Evolutionary conservation across 352 stramenopile species (phyloP).

Genomic region (Phytophthora vignae): DNA sequence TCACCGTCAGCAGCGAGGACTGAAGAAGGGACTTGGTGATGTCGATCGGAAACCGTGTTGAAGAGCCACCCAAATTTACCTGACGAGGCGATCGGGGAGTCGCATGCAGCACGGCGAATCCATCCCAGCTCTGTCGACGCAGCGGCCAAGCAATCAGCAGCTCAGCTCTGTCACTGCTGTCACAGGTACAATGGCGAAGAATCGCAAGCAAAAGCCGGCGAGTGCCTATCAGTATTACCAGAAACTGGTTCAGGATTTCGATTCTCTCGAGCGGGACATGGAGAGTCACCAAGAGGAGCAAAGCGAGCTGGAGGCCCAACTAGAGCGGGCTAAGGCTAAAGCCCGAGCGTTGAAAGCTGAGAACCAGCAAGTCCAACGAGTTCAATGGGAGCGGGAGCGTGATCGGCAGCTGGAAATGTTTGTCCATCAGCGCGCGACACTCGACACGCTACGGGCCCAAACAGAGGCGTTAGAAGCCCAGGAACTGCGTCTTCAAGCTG

Average conservation of each 20-base stretch:
- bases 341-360: slow-evolving; percentile 16
- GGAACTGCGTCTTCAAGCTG: slow-evolving; percentile 52
- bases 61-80: slow-evolving; percentile 28
- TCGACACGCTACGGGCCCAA: slow-evolving; percentile 34
- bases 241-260: slow-evolving; percentile 59
- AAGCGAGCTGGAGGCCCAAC: slow-evolving; percentile 35
- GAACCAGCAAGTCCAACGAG: slow-evolving; percentile 27
- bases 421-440: slow-evolving; percentile 26
- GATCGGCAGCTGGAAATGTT: slow-evolving; percentile 48
- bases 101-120: slow-evolving; percentile 18
- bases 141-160: slow-evolving; percentile 3
- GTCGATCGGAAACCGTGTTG: not conserved
- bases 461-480: slow-evolving; percentile 41
- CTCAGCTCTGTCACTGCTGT: not conserved
- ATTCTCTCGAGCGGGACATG: slow-evolving; percentile 54
- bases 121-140: not conserved
- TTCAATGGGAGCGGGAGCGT: slow-evolving; percentile 51
- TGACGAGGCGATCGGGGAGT: slow-evolving; percentile 3
- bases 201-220: slow-evolving; percentile 17
- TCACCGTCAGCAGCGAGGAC: slow-evolving; percentile 4
- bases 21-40: not conserved
- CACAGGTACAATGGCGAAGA: not conserved
- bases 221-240: slow-evolving; percentile 66
- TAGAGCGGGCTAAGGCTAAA: slow-evolving; percentile 31
- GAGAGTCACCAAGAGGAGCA: slow-evolving; percentile 35